Evolutionary conservation across 2,329 filamentous ascomycete species (phyloP), one percentile per base, ranked within the genome.

Genomic region (Fusarium pseudocircinatum): DNA sequence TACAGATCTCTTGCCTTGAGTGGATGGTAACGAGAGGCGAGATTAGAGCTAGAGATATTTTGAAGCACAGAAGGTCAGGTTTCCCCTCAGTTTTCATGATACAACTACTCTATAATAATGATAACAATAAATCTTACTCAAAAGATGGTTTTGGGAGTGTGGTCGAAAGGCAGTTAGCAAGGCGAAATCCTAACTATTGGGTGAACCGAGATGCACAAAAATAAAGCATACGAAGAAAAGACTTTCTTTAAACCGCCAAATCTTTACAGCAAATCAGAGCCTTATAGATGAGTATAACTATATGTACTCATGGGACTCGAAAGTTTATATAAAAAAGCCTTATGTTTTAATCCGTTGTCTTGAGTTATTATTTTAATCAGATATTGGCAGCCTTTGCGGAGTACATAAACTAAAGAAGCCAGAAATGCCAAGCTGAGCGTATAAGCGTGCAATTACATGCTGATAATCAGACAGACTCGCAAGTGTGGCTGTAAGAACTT

Each of bases 231-330:
- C 7, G 22, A 24, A 24, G 12, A 30, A 34, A 16, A 34, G 8
- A 15, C 6, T 2, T 6, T 34, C 16, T 24, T 11, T 8, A 8
- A 20, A 7, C 9, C 0, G 15, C 47, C 6, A 6, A 0, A 11
- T 12, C 12, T 6, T 3, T 20, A 4, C 10, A 11, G 2, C 0
- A 2, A 24, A 34, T 24, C 4, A 34, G 12, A 24, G 0, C 2
- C 9, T 2, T 14, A 4, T 1, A 6, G 14, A 50, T 4, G 0
- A 24, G 14, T 3, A 13, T 20, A 15, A 24, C 4, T 20, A 1
- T 15, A 24, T 2, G 12, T 5, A 14, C 2, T 12, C 34, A 34
- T 34, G 16, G 4, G 24, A 22, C 11, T 0, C 2, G 3, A 14
- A 2, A 24, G 12, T 2, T 6, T 20, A 24, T 24, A 28, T 7